Percentiles rank a stretch among this genome's conserved stretches.
Evolutionary conservation across 148 eudicot genomes (phyloP).

Genomic region (Nepenthes gracilis): DNA sequence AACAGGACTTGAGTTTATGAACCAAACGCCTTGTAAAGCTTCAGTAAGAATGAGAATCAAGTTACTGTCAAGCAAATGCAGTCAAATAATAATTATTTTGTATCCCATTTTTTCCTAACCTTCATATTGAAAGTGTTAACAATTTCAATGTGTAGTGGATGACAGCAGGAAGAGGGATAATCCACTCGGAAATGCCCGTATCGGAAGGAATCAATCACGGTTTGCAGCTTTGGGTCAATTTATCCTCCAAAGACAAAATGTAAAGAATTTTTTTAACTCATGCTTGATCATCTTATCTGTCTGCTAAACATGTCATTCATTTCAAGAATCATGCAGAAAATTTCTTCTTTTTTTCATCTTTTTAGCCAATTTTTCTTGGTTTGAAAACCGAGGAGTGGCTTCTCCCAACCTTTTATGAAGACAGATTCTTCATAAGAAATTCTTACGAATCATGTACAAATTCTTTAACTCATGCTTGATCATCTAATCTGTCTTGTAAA

Average conservation of each 20-base stretch:
- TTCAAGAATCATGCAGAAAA: background rate
- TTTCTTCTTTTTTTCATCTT: background rate
- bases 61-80: no score
- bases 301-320: background rate
- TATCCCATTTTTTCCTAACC: background rate
- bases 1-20: no score
- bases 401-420: background rate
- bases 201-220: conserved; percentile 68
- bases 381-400: no score
- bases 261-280: conserved; percentile 14
- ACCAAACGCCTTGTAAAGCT: no score
- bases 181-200: conserved; percentile 97
- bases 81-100: background rate
- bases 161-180: conserved; percentile 97
- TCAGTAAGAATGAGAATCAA: background rate
- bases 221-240: conserved; percentile 89
- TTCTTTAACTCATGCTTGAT: no score
- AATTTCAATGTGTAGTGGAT: conserved; percentile 56
- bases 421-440: no score
- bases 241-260: conserved; percentile 86
- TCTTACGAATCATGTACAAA: no score
- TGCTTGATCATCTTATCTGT: background rate
- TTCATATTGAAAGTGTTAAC: background rate
- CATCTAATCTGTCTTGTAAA: no score
- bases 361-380: no score